Conservation (phyloP, 331 rosid genomes). For the Ulmus americana region DNA sequence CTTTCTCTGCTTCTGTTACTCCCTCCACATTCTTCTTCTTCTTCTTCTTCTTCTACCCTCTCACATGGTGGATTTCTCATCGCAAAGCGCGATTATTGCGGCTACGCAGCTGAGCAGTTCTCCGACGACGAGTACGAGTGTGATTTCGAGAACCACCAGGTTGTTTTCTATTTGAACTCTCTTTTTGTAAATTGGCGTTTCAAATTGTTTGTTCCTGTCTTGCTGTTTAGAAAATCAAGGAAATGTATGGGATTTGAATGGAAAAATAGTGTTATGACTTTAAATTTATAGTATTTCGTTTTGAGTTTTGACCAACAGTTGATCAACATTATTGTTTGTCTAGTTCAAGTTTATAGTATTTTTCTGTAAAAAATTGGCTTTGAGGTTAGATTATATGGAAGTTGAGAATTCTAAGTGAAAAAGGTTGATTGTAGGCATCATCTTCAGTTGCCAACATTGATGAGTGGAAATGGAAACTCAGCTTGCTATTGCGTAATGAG, state of each 20-base stretch:
- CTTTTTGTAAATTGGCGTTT: not conserved
- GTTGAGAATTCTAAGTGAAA: conserved; percentile 16
- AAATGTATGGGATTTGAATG: not conserved
- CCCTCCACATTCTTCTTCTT: conserved; percentile 7
- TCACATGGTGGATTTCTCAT: conserved; percentile 16
- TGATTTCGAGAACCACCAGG: conserved; percentile 64
- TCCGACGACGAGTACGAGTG: conserved; percentile 89
- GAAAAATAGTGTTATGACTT: not conserved
- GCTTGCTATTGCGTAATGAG: conserved; percentile 72
- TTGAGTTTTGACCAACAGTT: not conserved
- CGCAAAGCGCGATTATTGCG: conserved; percentile 41
- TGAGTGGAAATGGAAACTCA: conserved; percentile 97
- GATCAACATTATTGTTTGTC: not conserved
- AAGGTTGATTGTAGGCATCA: conserved; percentile 47
- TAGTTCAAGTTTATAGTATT: not conserved
- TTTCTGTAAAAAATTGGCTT: conserved; percentile 1
- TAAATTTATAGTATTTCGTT: not conserved
- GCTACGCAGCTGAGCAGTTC: conserved; percentile 61
- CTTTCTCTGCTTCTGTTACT: conserved; percentile 23
- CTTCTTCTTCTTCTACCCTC: conserved; percentile 24
- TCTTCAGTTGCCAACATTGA: conserved; percentile 93
- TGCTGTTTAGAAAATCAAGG: conserved; percentile 1
- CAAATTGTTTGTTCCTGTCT: not conserved
- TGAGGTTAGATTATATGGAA: conserved; percentile 5
- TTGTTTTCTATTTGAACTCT: conserved; percentile 4